These are phyloP conservation scores for Tylopilus sp. DNA, from an alignment of 1,284 basidiomycete genomes.

Conservation along the genomic window DNA sequence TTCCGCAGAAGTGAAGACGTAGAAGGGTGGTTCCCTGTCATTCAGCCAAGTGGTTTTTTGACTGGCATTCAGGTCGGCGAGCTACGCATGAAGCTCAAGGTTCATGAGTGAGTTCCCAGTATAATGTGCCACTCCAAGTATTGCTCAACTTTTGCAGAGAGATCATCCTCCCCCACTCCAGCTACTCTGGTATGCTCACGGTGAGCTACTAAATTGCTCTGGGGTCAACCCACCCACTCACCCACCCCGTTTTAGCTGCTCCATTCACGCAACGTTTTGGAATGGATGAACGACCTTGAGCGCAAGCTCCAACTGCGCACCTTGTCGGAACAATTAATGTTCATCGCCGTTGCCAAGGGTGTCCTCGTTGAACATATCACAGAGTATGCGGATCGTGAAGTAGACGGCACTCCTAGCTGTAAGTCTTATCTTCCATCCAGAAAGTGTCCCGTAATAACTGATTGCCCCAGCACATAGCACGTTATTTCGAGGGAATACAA, in stretches of 20 bases:
- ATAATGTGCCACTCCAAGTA: conserved; percentile 2
- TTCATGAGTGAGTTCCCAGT: conserved; percentile 62
- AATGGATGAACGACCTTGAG: conserved; percentile 71
- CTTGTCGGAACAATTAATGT: conserved; percentile 55
- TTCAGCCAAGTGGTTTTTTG: conserved; percentile 45
- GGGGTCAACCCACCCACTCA: conserved; percentile 4
- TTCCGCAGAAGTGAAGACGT: conserved; percentile 67
- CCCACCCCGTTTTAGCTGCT: conserved; percentile 43
- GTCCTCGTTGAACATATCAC: conserved; percentile 61
- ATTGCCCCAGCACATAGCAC: conserved; percentile 53
- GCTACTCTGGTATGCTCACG: conserved; percentile 52
- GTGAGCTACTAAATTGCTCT: conserved; percentile 34
- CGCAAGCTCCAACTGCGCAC: conserved; percentile 58
- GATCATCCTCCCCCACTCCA: conserved; percentile 61
- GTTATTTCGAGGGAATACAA: conserved; percentile 74
- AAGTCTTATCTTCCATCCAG: conserved; percentile 25
- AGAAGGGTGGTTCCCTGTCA: conserved; percentile 81
- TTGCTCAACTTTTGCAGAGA: conserved; percentile 46
- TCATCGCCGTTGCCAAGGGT: conserved; percentile 62
- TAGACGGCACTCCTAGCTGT: conserved; percentile 60
- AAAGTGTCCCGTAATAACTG: conserved; percentile 6
- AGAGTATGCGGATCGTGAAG: conserved; percentile 61
- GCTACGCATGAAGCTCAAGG: conserved; percentile 61
- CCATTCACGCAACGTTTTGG: conserved; percentile 60
- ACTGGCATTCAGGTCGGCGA: conserved; percentile 65